Percentiles rank a stretch among this genome's conserved stretches.
phyloP scores from a whole-genome alignment of 1,139 yeast species.

The Magnusiomyces magnusii region DNA sequence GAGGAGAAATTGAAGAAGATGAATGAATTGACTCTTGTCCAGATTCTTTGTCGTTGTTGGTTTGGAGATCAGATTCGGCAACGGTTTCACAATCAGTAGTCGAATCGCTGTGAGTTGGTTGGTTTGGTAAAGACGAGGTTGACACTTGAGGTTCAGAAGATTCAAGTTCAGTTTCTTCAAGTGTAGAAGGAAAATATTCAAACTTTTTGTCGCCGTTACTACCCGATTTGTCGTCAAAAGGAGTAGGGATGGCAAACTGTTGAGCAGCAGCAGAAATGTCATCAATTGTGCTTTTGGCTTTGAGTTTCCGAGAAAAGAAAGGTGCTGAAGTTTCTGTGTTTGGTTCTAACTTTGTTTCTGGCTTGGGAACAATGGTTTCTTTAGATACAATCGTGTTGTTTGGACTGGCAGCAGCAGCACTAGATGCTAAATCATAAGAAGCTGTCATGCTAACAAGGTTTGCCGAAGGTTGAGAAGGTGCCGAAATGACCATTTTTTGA shows the following conservation, averaged over 20 bases:
- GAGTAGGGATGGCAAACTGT: background rate
- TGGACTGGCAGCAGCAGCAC: background rate
- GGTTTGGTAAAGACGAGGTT: too few species aligned
- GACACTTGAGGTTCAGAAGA: too few species aligned
- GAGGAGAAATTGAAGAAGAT: background rate
- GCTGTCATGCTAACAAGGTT: background rate
- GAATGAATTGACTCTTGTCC: background rate
- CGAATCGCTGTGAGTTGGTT: too few species aligned
- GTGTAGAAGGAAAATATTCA: too few species aligned
- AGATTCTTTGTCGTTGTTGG: background rate
- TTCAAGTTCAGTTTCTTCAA: too few species aligned
- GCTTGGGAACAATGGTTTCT: too few species aligned
- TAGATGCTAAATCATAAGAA: background rate
- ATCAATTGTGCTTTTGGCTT: background rate
- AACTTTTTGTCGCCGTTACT: background rate
- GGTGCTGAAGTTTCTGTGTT: background rate
- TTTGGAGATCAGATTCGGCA: background rate
- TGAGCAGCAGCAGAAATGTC: background rate
- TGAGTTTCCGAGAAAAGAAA: background rate
- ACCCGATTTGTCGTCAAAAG: background rate
- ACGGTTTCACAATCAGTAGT: background rate
- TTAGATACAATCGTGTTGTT: too few species aligned
- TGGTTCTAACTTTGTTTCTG: background rate
- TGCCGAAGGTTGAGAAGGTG: background rate
- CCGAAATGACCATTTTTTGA: background rate